These are phyloP conservation scores for Botrytis byssoidea DNA, from an alignment of 2,329 filamentous ascomycete species.

Conservation along the genomic window DNA sequence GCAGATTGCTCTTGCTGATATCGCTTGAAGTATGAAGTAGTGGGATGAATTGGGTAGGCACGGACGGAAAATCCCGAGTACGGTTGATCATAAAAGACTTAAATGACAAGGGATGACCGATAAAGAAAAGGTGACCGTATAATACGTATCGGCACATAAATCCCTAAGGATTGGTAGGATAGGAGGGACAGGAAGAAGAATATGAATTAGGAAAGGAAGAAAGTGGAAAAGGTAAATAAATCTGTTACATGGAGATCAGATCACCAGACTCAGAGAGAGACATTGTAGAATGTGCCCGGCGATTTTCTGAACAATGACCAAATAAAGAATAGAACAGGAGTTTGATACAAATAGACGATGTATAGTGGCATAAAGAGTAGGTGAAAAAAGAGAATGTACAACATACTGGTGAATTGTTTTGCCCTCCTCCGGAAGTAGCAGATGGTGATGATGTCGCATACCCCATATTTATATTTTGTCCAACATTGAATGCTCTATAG, in stretches of 20 bases:
- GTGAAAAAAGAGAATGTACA: slow-evolving; percentile 13
- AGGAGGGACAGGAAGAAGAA: slow-evolving; percentile 4
- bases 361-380: background rate
- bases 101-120: background rate
- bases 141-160: background rate
- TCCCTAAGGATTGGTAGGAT: slow-evolving; percentile 3
- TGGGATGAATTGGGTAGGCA: background rate
- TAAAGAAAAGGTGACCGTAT: slow-evolving; percentile 12
- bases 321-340: slow-evolving; percentile 14
- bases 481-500: slow-evolving; percentile 36
- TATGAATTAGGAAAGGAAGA: background rate
- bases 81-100: slow-evolving; percentile 8
- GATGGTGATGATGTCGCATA: slow-evolving; percentile 64
- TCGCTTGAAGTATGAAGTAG: slow-evolving; percentile 10
- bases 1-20: slow-evolving; percentile 16
- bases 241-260: background rate
- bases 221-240: background rate
- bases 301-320: background rate
- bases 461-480: slow-evolving; percentile 43
- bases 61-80: slow-evolving; percentile 4
- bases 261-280: slow-evolving; percentile 15
- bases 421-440: slow-evolving; percentile 55
- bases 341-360: background rate
- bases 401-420: slow-evolving; percentile 59
- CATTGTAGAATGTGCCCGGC: slow-evolving; percentile 5